phyloP scores from a whole-genome alignment of 2,329 filamentous ascomycete genomes.

The Neonectria hederae region DNA sequence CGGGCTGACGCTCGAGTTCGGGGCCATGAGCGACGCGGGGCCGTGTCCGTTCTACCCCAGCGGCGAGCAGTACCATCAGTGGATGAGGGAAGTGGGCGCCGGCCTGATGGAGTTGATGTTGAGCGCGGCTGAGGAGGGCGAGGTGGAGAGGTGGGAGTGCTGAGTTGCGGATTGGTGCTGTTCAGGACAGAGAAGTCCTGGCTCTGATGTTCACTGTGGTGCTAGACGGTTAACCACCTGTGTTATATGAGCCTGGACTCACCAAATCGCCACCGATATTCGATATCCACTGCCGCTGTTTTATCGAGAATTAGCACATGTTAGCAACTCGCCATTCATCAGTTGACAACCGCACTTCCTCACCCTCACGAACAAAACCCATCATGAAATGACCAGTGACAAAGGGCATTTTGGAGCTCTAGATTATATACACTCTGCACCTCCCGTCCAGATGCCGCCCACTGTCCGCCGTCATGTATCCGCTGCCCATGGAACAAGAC shows the following conservation, averaged over 20 bases:
- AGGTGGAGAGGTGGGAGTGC: slow-evolving; percentile 31
- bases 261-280: not conserved
- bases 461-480: not conserved
- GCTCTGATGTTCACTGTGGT: not conserved
- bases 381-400: slow-evolving; percentile 29
- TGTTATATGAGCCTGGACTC: not conserved
- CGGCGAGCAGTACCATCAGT: slow-evolving; percentile 52
- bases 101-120: slow-evolving; percentile 60
- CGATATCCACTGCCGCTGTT: not conserved
- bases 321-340: not conserved
- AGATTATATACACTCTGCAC: slow-evolving; percentile 43
- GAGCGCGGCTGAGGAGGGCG: slow-evolving; percentile 36
- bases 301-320: not conserved
- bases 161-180: not conserved
- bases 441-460: slow-evolving; percentile 29
- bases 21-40: slow-evolving; percentile 36
- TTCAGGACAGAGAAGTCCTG: not conserved
- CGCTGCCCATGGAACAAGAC: slow-evolving; percentile 11
- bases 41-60: slow-evolving; percentile 58
- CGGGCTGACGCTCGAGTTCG: slow-evolving; percentile 59
- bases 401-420: slow-evolving; percentile 42
- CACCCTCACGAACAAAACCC: slow-evolving; percentile 5
- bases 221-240: not conserved
- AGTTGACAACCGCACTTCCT: not conserved
- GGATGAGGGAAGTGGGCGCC: slow-evolving; percentile 55